These are phyloP conservation scores for Acacia pycnantha DNA, from an alignment of 331 rosid species.

Conservation along the genomic window DNA sequence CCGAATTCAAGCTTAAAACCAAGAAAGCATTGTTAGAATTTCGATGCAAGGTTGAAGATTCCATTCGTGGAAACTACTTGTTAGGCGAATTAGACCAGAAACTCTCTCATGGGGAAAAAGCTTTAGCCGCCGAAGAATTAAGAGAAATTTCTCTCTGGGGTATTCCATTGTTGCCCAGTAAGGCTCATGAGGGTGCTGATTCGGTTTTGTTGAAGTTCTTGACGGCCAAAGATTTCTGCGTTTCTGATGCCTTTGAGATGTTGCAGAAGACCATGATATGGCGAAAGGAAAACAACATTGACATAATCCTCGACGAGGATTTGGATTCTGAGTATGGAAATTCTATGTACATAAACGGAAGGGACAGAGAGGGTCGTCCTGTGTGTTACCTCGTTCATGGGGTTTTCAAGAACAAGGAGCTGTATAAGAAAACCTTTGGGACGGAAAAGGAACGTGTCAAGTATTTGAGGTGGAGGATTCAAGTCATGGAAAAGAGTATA, in stretches of 20 bases:
- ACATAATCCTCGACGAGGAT: constrained; percentile 58
- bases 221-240: constrained; percentile 64
- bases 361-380: constrained; percentile 73
- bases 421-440: constrained; percentile 47
- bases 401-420: constrained; percentile 41
- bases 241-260: constrained; percentile 66
- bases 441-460: constrained; percentile 38
- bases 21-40: constrained; percentile 59
- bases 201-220: constrained; percentile 65
- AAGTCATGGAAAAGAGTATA: constrained; percentile 55
- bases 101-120: background rate
- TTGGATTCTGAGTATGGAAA: constrained; percentile 39
- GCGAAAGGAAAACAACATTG: constrained; percentile 51
- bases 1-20: constrained; percentile 43
- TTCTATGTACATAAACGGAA: constrained; percentile 28
- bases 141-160: constrained; percentile 70
- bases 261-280: constrained; percentile 60
- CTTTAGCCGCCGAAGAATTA: constrained; percentile 21
- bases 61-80: constrained; percentile 63
- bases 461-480: constrained; percentile 68
- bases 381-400: constrained; percentile 48
- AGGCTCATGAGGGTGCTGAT: constrained; percentile 72
- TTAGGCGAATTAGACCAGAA: constrained; percentile 37
- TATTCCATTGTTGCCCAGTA: constrained; percentile 79
- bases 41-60: constrained; percentile 66